phyloP scores from a whole-genome alignment of 2,329 filamentous ascomycete genomes.

The Aureobasidium sp. region DNA sequence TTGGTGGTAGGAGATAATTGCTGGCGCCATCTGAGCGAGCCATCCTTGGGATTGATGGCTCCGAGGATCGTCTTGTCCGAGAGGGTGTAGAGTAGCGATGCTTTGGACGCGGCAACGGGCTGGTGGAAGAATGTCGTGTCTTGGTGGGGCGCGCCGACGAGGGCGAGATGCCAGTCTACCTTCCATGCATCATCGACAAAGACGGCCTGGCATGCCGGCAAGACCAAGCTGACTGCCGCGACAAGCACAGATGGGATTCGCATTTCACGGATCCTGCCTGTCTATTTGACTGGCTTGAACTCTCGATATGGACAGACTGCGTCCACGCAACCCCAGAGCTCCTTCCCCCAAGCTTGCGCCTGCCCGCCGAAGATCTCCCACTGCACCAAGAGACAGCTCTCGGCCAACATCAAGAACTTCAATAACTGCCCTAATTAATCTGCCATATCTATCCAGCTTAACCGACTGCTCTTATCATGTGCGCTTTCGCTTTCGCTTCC shows the following conservation, averaged over 20 bases:
- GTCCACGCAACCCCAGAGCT: background rate
- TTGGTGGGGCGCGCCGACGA: constrained; percentile 74
- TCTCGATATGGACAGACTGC: background rate
- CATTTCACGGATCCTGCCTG: constrained; percentile 5
- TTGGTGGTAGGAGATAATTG: constrained; percentile 45
- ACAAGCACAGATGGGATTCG: constrained; percentile 11
- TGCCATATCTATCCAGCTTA: background rate
- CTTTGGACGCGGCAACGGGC: constrained; percentile 72
- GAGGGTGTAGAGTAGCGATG: constrained; percentile 83
- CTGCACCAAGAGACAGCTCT: background rate
- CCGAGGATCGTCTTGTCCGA: constrained; percentile 78
- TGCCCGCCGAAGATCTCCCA: constrained; percentile 3
- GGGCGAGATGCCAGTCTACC: constrained; percentile 86
- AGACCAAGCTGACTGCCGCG: constrained; percentile 36
- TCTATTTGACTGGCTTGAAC: background rate
- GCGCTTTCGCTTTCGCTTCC: background rate
- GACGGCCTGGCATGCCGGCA: constrained; percentile 56
- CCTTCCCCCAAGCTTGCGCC: background rate
- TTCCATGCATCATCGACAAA: constrained; percentile 87
- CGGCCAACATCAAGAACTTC: background rate
- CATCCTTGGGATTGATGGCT: constrained; percentile 82
- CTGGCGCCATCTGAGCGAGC: constrained; percentile 81
- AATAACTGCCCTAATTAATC: background rate
- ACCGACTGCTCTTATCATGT: background rate
- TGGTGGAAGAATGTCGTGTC: constrained; percentile 93